Evolutionary conservation across 1,139 yeast genomes (phyloP).

Genomic region (Protomyces inouyei): DNA sequence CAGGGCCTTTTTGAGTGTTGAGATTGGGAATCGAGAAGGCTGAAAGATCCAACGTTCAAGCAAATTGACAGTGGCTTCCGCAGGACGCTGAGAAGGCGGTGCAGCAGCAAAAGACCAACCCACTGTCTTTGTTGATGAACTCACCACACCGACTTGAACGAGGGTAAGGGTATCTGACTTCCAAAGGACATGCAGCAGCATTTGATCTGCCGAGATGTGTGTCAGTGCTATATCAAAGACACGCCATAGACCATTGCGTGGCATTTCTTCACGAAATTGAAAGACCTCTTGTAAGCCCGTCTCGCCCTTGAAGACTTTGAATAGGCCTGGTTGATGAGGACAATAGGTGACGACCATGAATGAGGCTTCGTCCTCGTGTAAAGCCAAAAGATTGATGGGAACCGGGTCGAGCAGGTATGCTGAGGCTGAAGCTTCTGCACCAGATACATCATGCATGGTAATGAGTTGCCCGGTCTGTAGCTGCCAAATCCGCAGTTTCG

Average conservation of each 20-base stretch:
- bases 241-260: slow-evolving; percentile 16
- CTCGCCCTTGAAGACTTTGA: slow-evolving; percentile 17
- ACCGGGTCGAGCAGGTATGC: slow-evolving; percentile 11
- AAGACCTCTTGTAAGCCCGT: slow-evolving; percentile 5
- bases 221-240: slow-evolving; percentile 4
- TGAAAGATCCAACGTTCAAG: slow-evolving; percentile 11
- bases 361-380: slow-evolving; percentile 2
- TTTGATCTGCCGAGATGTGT: not conserved
- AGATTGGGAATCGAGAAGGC: not conserved
- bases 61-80: not conserved
- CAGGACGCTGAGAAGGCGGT: not conserved
- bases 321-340: slow-evolving; percentile 20
- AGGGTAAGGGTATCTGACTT: slow-evolving; percentile 18
- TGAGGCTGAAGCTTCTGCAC: not conserved
- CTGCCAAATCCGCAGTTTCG: slow-evolving; percentile 26
- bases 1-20: not conserved
- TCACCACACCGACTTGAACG: slow-evolving; percentile 8
- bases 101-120: slow-evolving; percentile 5
- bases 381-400: not conserved
- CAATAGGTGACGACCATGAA: slow-evolving; percentile 20
- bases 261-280: slow-evolving; percentile 5
- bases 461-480: slow-evolving; percentile 13
- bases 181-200: slow-evolving; percentile 17
- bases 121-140: not conserved
- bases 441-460: slow-evolving; percentile 17